Base-by-base conservation (phyloP, 768 basidiomycete species). In the Termitomyces sp. region DNA sequence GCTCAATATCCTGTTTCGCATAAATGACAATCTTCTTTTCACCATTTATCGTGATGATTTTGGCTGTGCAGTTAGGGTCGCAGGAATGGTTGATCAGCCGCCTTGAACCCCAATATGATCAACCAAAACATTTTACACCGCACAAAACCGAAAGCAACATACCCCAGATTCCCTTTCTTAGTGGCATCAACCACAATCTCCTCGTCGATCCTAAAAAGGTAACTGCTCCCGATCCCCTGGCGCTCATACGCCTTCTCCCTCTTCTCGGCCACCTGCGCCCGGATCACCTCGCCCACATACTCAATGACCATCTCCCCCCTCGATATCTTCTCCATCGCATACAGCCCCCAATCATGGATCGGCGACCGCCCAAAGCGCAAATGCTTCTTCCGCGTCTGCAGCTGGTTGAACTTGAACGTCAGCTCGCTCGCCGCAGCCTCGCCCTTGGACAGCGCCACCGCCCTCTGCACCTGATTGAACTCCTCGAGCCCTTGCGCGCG, bases 21-120 rank as follows among this genome's bases (percentile, higher is more conserved):
- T 99, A 99, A 54, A 99, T 99, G 69, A 99, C 97, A 67, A 99
- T 99, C 83, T 97, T 95, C 81, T 95, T 95, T 75, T 91, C 91
- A 46, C 91, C 88, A 67, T 81, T 94, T 71, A 94, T 92, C 62
- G 89, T 92, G 65, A 93, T 93, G 68, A 92, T 93, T 77, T 92
- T 93, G 45, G 91, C 91, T 11, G 87, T 93, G 68, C 91, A 92
- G 62, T 92, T 93, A 15, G 97, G 97, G 67, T 95, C 93, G 69
- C 97, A 99, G 46, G 95, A 98, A 67, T 99, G 97, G 72, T 99
- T 99, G 73, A 99, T 99, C 67, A 99, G 75, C 48, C 97, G 95
- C 57, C 96, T 97, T 61, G 8, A 59, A 54, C 20, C 8, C 8
- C 33, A 12, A 42, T 27, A 18, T 63, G 63, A 59, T 48, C 44